phyloP scores from a whole-genome alignment of 2,329 filamentous ascomycete genomes.

The Aureobasidium uvarum region DNA sequence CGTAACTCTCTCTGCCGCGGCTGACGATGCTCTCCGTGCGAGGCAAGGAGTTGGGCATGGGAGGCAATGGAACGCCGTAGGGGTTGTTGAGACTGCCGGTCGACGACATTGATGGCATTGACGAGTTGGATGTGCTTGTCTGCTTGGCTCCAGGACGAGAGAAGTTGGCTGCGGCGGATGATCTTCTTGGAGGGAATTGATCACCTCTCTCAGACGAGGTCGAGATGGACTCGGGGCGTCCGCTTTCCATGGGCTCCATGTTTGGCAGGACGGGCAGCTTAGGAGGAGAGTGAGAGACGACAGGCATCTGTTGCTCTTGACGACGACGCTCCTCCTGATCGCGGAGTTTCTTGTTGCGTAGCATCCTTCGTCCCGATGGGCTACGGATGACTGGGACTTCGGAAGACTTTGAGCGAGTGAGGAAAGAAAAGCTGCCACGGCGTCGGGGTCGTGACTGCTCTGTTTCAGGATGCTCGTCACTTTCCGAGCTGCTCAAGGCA shows the following conservation, averaged over 20 bases:
- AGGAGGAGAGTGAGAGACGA: slow-evolving; percentile 58
- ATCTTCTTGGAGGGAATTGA: slow-evolving; percentile 34
- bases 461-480: not conserved
- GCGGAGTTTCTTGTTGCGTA: slow-evolving; percentile 44
- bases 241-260: slow-evolving; percentile 61
- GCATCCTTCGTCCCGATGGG: slow-evolving; percentile 31
- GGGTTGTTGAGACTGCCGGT: slow-evolving; percentile 26
- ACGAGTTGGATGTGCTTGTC: slow-evolving; percentile 9
- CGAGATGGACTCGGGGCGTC: slow-evolving; percentile 62
- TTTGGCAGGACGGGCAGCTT: slow-evolving; percentile 54
- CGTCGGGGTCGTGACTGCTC: slow-evolving; percentile 20
- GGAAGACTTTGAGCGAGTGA: slow-evolving; percentile 28
- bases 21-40: slow-evolving; percentile 94
- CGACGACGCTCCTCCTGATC: slow-evolving; percentile 54
- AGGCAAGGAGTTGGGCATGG: slow-evolving; percentile 41
- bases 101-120: slow-evolving; percentile 21
- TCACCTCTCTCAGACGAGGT: slow-evolving; percentile 54
- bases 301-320: slow-evolving; percentile 53
- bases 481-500: slow-evolving; percentile 21
- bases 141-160: slow-evolving; percentile 38
- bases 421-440: slow-evolving; percentile 28
- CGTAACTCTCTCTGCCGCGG: slow-evolving; percentile 93
- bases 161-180: slow-evolving; percentile 36
- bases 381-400: slow-evolving; percentile 27
- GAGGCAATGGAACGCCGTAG: slow-evolving; percentile 34